Percentiles rank a stretch among this genome's conserved stretches.
Evolutionary conservation across 495 filamentous ascomycete genomes (phyloP).

Genomic region (Penicillium waksmanii): DNA sequence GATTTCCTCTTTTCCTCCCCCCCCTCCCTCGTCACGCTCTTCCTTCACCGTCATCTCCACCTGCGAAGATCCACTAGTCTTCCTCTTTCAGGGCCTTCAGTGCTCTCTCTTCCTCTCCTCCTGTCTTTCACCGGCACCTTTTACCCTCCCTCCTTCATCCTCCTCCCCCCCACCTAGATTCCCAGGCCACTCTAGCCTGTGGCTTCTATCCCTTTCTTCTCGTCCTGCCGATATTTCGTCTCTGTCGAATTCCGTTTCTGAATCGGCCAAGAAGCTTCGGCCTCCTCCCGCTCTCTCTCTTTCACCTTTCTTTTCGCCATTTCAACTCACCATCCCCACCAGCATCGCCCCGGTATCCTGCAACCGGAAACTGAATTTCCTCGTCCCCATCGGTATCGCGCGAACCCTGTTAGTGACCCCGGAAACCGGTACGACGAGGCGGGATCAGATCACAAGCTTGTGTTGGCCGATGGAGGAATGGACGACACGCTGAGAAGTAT

Average conservation of each 20-base stretch:
- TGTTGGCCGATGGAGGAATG: constrained; percentile 45
- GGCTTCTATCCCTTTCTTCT: constrained; percentile 16
- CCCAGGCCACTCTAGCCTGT: constrained; percentile 28
- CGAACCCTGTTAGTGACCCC: constrained; percentile 8
- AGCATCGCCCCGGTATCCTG: neutral
- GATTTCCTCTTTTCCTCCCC: constrained; percentile 11
- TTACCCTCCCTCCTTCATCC: constrained; percentile 8
- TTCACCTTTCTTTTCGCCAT: constrained; percentile 18
- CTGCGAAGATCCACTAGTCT: constrained; percentile 39
- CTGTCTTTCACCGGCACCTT: constrained; percentile 18
- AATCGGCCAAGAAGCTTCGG: constrained; percentile 9
- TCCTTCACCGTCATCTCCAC: constrained; percentile 38
- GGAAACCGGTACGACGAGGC: constrained; percentile 17
- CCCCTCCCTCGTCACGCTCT: constrained; percentile 6
- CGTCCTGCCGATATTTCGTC: constrained; percentile 1
- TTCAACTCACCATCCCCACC: neutral
- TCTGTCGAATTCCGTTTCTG: constrained; percentile 6
- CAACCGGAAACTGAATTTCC: neutral
- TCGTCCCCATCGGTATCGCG: constrained; percentile 12
- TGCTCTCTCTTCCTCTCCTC: constrained; percentile 24
- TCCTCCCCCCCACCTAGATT: constrained; percentile 16
- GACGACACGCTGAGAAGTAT: constrained; percentile 46
- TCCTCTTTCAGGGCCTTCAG: constrained; percentile 31
- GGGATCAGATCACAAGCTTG: constrained; percentile 26
- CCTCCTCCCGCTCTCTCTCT: constrained; percentile 15